Base-by-base conservation (phyloP, 2,329 filamentous ascomycete genomes). In the Colletotrichum chrysophilum region DNA sequence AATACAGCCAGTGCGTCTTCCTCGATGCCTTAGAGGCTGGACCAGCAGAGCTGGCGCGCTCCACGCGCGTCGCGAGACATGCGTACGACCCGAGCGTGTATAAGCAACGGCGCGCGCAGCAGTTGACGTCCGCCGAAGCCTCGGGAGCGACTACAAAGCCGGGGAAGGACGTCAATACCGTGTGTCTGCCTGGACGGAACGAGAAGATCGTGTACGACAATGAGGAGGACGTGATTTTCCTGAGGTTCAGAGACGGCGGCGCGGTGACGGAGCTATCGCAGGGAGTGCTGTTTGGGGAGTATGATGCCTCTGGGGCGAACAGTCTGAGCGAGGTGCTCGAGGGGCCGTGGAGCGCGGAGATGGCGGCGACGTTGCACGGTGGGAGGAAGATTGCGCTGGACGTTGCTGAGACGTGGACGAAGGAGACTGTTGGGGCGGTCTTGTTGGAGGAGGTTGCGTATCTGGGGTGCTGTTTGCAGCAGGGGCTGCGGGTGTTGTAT, bases 401-500 rank as follows among this genome's bases (percentile, higher is more conserved):
- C 48, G 78, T 83, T 18, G 77, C 75, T 7, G 81, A 83, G 62
- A 79, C 78, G 38, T 80, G 48, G 77, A 77, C 24, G n/a, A 79
- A 60, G 14, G 71, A 75, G 32, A 68, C 72, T 3, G 64, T 52
- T 21, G 75, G 77, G 18, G 52, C 77, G 68, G 38, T 79, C 56
- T 28, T 77, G 12, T 73, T 78, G 10, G 81, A 83, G 13, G 82
- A 84, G 72, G 77, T 79, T 26, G 77, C 79, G 3, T 82, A 80
- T 55, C 71, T 84, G 21, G 81, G 81, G 6, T 82, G 78, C 13
- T 81, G 79, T 61, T 68, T 84, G 24, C 80, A 83, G 21, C 77
- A 78, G 21, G 78, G 74, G 1, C 70, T 83, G 16, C 80, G 82
- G 48, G 80, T 83, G 74, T 58, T 84, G 61, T 84, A 83, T 34